Evolutionary conservation across 192 early-diverging fungal species (phyloP).

Genomic region (Rhizophagus sp.): DNA sequence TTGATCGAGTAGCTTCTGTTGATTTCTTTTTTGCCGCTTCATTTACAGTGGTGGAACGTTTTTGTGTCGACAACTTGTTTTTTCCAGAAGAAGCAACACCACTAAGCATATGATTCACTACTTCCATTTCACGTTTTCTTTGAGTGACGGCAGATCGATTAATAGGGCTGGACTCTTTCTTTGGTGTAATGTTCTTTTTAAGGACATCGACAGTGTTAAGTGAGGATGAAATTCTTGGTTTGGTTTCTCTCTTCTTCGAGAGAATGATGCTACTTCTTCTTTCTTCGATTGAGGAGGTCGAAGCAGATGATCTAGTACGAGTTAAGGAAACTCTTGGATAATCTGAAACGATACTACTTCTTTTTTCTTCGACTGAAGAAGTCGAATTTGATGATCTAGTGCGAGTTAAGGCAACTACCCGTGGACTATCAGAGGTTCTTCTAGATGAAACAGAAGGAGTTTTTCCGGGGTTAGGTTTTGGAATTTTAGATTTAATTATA

Average conservation of each 20-base stretch:
- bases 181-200: conserved; percentile 16
- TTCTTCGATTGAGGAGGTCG: not conserved
- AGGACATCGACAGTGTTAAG: not conserved
- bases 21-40: conserved; percentile 2
- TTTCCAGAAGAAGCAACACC: conserved; percentile 15
- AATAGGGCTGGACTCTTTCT: conserved; percentile 26
- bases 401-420: not conserved
- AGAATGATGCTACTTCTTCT: not conserved
- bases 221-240: not conserved
- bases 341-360: not conserved
- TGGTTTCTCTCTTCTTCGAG: not conserved
- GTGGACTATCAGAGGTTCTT: not conserved
- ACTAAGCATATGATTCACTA: conserved; percentile 18
- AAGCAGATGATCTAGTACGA: not conserved
- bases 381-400: conserved; percentile 8
- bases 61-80: conserved; percentile 10
- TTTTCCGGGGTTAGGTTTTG: conserved; percentile 1
- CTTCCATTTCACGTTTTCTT: conserved; percentile 20
- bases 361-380: not conserved
- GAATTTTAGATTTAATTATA: conserved; percentile 26
- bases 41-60: not conserved
- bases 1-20: conserved; percentile 2
- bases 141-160: conserved; percentile 30
- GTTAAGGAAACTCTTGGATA: not conserved
- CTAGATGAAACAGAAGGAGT: conserved; percentile 1